phyloP scores from a whole-genome alignment of 306 rosid species.

The Castanea mollissima region DNA sequence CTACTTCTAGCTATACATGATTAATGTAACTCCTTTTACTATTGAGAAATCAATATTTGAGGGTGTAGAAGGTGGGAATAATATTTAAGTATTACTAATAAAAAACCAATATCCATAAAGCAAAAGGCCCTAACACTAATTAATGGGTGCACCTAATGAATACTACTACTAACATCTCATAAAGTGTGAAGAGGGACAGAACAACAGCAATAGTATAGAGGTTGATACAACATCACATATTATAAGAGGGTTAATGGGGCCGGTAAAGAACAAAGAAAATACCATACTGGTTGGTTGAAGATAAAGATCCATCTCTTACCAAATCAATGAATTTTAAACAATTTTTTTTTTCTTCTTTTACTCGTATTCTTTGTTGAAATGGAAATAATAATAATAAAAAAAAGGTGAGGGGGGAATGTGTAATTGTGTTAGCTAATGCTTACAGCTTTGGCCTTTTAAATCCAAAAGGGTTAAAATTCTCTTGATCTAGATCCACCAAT shows the following conservation, averaged over 20 bases:
- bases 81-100: no score
- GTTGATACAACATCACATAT: background rate
- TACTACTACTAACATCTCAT: background rate
- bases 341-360: background rate
- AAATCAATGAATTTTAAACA: background rate
- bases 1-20: no score
- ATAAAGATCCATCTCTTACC: constrained; percentile 7
- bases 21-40: no score
- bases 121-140: no score
- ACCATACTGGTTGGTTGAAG: background rate
- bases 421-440: background rate
- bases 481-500: constrained; percentile 72
- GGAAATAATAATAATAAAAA: background rate
- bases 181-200: background rate
- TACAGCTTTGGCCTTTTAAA: constrained; percentile 21
- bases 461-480: constrained; percentile 20
- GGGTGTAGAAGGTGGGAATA: no score
- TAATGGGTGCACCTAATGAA: no score
- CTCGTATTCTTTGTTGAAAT: background rate
- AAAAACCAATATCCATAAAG: no score
- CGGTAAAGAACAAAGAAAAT: background rate
- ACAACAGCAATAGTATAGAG: background rate
- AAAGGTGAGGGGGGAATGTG: background rate
- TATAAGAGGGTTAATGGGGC: background rate
- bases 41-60: no score